These are phyloP conservation scores for Xylariales sp. DNA, from an alignment of 2,329 filamentous ascomycete species.

Conservation along the genomic window DNA sequence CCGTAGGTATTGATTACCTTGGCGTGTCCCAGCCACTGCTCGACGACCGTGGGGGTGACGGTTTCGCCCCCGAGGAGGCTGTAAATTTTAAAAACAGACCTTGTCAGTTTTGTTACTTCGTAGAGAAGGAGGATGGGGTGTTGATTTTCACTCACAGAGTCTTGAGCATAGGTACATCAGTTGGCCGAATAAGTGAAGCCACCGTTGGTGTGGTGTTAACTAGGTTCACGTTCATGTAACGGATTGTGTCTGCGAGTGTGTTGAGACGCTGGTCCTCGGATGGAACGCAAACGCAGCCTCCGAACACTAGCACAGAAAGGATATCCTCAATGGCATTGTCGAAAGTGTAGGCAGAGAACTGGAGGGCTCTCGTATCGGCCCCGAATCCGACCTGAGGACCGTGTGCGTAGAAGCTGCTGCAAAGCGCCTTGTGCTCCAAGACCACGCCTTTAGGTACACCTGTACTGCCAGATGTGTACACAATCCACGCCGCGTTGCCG, in stretches of 20 bases:
- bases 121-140: not conserved
- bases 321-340: constrained; percentile 2
- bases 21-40: constrained; percentile 29
- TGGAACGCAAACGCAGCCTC: not conserved
- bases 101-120: constrained; percentile 9
- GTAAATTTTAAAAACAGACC: constrained; percentile 8
- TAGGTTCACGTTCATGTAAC: not conserved
- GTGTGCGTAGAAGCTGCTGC: constrained; percentile 28
- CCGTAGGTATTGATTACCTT: constrained; percentile 34
- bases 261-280: not conserved
- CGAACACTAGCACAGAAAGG: not conserved
- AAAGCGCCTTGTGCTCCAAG: constrained; percentile 61
- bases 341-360: constrained; percentile 1
- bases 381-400: not conserved
- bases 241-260: not conserved
- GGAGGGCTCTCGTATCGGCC: not conserved
- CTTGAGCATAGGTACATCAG: not conserved
- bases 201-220: not conserved
- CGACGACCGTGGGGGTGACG: constrained; percentile 19
- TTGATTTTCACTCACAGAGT: not conserved
- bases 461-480: constrained; percentile 79
- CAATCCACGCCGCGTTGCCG: not conserved
- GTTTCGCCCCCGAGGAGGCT: constrained; percentile 17
- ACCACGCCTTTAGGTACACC: constrained; percentile 84
- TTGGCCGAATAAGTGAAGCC: constrained; percentile 1